Percentiles rank a stretch among this genome's conserved stretches.
Conservation (phyloP, 495 filamentous ascomycete genomes). For the Apiosordaria backusii region DNA sequence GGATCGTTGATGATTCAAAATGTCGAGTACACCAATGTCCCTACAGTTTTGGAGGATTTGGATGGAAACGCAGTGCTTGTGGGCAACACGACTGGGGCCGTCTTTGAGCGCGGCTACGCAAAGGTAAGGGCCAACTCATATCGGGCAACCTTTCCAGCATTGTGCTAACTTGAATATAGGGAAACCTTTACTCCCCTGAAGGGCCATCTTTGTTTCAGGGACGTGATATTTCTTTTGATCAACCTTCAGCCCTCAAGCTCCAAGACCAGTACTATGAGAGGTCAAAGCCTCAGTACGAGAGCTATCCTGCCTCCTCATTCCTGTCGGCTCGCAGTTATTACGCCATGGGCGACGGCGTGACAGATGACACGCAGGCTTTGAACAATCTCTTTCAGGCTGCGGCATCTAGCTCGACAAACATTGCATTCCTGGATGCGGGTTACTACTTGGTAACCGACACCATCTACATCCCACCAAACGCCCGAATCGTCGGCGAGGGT, state of each 20-base stretch:
- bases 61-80: slow-evolving; percentile 47
- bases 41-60: slow-evolving; percentile 52
- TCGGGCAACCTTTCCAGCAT: neutral
- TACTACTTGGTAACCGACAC: slow-evolving; percentile 41
- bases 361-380: slow-evolving; percentile 33
- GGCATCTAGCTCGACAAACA: slow-evolving; percentile 31
- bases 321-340: slow-evolving; percentile 26
- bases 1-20: slow-evolving; percentile 79
- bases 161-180: slow-evolving; percentile 18
- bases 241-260: slow-evolving; percentile 29
- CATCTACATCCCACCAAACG: slow-evolving; percentile 51
- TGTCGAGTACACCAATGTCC: slow-evolving; percentile 55
- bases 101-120: slow-evolving; percentile 24
- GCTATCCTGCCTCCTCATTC: slow-evolving; percentile 38
- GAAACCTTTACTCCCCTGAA: slow-evolving; percentile 24
- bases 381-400: slow-evolving; percentile 24
- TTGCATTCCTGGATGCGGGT: slow-evolving; percentile 66
- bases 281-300: slow-evolving; percentile 65
- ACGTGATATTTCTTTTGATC: slow-evolving; percentile 18
- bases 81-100: slow-evolving; percentile 23
- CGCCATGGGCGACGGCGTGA: slow-evolving; percentile 30
- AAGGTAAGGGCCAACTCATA: slow-evolving; percentile 37
- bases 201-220: slow-evolving; percentile 25
- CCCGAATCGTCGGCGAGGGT: slow-evolving; percentile 41
- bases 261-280: slow-evolving; percentile 56